Evolutionary conservation across 306 rosid genomes (phyloP), one percentile per base, ranked within the genome.

Genomic region (Trifolium dubium): DNA sequence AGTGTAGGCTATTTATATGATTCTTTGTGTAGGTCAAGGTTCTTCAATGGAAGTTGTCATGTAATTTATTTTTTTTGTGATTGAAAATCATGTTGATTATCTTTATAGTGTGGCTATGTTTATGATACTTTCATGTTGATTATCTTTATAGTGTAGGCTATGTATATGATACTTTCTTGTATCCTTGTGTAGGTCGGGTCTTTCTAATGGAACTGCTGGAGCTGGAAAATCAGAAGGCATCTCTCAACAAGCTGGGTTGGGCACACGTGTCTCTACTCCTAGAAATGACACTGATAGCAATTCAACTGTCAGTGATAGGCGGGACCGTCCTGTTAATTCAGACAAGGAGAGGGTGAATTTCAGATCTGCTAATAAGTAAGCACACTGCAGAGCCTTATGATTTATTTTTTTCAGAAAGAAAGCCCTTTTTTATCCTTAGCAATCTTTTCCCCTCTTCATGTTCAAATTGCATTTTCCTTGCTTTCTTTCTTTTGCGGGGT

Each of bases 311-410:
- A 86, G 11, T 79, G 96, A 89, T 64, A 89, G 83, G 86, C 87
- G 90, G 77, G 98, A 92, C 50, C 92, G 85, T 76, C 83, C 87
- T 75, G 80, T 83, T 80, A 87, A 78, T 64, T 85, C 86, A 58
- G 98, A 89, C 71, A 92, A 89, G 86, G 98, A 92, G 81, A 89
- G 89, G 87, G 83, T 72, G 83, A 88, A 88, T 78, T 78, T 81
- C 66, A 90, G 90, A 87, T 84, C 86, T 39, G 78, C 81, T 70
- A 89, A 85, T 77, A 92, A 90, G 98, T 92, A 88, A 72, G 88
- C 66, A 69, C 28, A 46, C 31, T 74, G 4, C 14, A 30, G 30
- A 47, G 18, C 67, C 67, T 55, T 84, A 50, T 53, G 80, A 74
- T 71, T 73, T 64, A 37, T 51, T 69, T 56, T 39, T 46, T 72